These are phyloP conservation scores for Drechslera avenae DNA, from an alignment of 2,329 filamentous ascomycete genomes.

Conservation along the genomic window DNA sequence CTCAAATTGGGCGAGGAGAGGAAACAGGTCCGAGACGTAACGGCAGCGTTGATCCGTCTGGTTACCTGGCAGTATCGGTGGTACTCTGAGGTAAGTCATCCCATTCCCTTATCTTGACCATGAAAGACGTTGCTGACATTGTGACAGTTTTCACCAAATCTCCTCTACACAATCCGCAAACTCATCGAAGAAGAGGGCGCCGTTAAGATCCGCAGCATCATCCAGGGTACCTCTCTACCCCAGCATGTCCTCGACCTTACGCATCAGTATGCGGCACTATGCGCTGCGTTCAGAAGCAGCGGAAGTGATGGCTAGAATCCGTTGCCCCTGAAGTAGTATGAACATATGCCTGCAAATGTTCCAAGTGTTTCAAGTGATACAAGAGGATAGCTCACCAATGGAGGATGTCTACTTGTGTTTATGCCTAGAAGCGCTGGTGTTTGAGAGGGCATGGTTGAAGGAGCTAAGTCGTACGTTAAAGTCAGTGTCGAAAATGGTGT, in stretches of 20 bases:
- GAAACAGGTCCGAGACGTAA: slow-evolving; percentile 78
- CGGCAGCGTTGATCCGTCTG: slow-evolving; percentile 84
- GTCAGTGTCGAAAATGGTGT: background rate
- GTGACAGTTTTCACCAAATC: slow-evolving; percentile 79
- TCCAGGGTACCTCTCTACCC: slow-evolving; percentile 91
- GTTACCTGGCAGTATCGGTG: slow-evolving; percentile 99
- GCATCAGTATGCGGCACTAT: slow-evolving; percentile 93
- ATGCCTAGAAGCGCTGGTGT: slow-evolving; percentile 23
- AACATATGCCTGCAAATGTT: slow-evolving; percentile 3
- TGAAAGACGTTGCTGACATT: background rate
- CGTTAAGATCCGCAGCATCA: slow-evolving; percentile 95
- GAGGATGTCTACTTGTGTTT: slow-evolving; percentile 4
- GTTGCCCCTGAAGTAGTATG: slow-evolving; percentile 18
- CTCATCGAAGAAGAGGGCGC: slow-evolving; percentile 97
- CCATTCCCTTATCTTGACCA: background rate
- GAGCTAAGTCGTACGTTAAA: background rate
- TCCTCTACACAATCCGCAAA: slow-evolving; percentile 85
- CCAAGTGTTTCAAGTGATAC: background rate
- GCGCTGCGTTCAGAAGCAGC: slow-evolving; percentile 91
- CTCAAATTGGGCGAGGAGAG: slow-evolving; percentile 77
- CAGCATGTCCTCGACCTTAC: slow-evolving; percentile 93
- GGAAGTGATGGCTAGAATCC: slow-evolving; percentile 75
- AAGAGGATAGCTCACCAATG: background rate
- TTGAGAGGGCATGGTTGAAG: slow-evolving; percentile 4
- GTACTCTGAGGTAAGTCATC: slow-evolving; percentile 79